Percentiles rank a stretch among this genome's conserved stretches.
Evolutionary conservation across 805 yeast species (phyloP).

Genomic region (Vanderwaltozyma verrucispora): DNA sequence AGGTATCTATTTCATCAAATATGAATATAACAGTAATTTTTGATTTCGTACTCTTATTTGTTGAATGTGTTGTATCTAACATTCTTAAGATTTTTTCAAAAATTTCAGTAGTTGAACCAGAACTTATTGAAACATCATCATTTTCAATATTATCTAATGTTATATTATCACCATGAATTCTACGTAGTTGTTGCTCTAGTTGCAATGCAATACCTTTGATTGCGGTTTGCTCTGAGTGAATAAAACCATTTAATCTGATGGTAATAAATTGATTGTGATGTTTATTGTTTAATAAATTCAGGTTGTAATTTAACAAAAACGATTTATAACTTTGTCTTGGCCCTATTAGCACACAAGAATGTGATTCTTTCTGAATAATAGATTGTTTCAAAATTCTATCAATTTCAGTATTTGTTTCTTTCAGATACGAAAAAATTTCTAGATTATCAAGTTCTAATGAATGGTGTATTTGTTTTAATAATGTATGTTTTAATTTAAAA

Average conservation of each 20-base stretch:
- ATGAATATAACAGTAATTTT: conserved; percentile 59
- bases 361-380: conserved; percentile 59
- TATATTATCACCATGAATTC: conserved; percentile 18
- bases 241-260: conserved; percentile 56
- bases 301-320: conserved; percentile 45
- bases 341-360: conserved; percentile 72
- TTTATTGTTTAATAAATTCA: conserved; percentile 34
- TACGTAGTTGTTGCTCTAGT: conserved; percentile 41
- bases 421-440: conserved; percentile 13
- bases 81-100: conserved; percentile 47
- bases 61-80: conserved; percentile 29
- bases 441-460: conserved; percentile 14
- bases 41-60: conserved; percentile 19
- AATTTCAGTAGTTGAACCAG: conserved; percentile 47
- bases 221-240: conserved; percentile 68
- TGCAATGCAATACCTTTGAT: conserved; percentile 80
- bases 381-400: conserved; percentile 53
- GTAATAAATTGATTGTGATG: conserved; percentile 45
- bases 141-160: conserved; percentile 5
- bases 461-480: conserved; percentile 17
- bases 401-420: conserved; percentile 34
- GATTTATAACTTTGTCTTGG: conserved; percentile 75
- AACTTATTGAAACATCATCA: conserved; percentile 32
- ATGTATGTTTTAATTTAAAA: conserved; percentile 10
- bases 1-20: conserved; percentile 78